Conservation (phyloP, 78 protist species). For the Guillardia theta region DNA sequence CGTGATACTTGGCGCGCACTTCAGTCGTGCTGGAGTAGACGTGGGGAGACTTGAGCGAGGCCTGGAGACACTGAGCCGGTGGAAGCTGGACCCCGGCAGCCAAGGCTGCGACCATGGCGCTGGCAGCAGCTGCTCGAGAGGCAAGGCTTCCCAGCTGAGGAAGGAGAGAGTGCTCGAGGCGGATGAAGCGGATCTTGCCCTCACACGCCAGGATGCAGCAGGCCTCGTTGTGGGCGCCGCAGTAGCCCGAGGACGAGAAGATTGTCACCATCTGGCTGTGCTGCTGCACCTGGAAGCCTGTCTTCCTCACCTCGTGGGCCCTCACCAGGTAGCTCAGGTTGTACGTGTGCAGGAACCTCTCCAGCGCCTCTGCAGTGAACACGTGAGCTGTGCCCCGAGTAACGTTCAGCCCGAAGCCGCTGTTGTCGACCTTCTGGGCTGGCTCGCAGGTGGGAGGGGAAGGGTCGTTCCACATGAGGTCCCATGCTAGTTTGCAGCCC, state of each 20-base stretch:
- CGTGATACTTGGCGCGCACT: background rate
- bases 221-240: conserved; percentile 35
- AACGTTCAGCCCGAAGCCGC: background rate
- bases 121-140: background rate
- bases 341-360: background rate
- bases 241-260: conserved; percentile 40
- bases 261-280: conserved; percentile 15
- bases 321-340: background rate
- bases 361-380: background rate
- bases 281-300: conserved; percentile 41
- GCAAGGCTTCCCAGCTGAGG: background rate
- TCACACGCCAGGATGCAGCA: conserved; percentile 25
- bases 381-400: background rate
- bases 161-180: conserved; percentile 41
- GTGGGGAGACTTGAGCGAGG: background rate
- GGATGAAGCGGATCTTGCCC: conserved; percentile 33
- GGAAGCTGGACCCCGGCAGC: conserved; percentile 11
- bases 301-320: conserved; percentile 28
- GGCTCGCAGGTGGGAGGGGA: background rate
- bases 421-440: background rate
- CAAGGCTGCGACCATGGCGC: conserved; percentile 4
- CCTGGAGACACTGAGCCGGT: background rate
- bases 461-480: conserved; percentile 6
- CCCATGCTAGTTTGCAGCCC: conserved; percentile 1
- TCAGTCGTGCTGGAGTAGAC: background rate